These are phyloP conservation scores for Rhizopus sp. DNA, from an alignment of 371 early-diverging fungal genomes.

Conservation along the genomic window DNA sequence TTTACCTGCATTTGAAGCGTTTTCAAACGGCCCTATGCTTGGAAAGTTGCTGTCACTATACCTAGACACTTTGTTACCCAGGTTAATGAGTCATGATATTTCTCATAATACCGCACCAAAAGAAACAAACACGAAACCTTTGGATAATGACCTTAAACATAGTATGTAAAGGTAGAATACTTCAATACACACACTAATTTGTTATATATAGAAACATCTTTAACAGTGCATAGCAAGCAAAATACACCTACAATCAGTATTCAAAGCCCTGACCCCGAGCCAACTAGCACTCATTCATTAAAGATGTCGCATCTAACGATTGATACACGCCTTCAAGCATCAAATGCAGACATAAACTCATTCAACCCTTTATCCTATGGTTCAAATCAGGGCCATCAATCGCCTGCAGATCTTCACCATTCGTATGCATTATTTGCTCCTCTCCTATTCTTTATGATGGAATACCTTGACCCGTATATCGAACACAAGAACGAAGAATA, in stretches of 20 bases:
- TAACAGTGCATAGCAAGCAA: neutral
- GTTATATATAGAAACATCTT: neutral
- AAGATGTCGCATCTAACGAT: conserved; percentile 44
- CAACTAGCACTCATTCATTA: conserved; percentile 7
- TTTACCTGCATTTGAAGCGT: conserved; percentile 49
- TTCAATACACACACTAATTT: neutral
- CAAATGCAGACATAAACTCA: conserved; percentile 4
- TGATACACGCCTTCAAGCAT: conserved; percentile 33
- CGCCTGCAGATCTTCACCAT: conserved; percentile 13
- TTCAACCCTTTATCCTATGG: conserved; percentile 17
- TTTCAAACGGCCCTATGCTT: conserved; percentile 33
- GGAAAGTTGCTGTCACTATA: conserved; percentile 39
- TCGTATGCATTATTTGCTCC: conserved; percentile 44
- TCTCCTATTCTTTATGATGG: conserved; percentile 46
- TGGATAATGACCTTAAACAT: neutral
- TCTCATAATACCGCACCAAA: conserved; percentile 10
- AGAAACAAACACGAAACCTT: neutral
- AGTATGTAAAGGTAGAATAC: neutral
- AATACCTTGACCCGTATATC: conserved; percentile 49
- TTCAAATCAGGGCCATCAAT: conserved; percentile 15
- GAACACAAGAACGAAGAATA: conserved; percentile 23
- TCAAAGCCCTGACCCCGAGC: conserved; percentile 35
- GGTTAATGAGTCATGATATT: conserved; percentile 32
- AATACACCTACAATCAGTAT: conserved; percentile 47
- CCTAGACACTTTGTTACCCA: conserved; percentile 44